Evolutionary conservation across 2,329 filamentous ascomycete genomes (phyloP).

Genomic region (Fusarium sp.): DNA sequence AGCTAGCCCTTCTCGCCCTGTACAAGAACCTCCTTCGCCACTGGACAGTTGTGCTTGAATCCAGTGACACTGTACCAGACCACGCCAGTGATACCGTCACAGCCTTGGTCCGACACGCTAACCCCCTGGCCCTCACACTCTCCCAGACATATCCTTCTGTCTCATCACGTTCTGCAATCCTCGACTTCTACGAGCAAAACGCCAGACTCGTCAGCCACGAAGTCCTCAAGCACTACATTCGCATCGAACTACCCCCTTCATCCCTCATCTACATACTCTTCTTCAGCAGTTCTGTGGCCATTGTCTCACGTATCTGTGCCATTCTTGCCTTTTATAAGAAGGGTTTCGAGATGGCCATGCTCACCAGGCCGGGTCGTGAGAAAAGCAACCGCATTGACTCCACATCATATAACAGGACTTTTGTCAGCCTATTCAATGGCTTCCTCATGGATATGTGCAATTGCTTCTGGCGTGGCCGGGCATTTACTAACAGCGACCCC

Average conservation of each 20-base stretch:
- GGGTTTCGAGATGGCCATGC: constrained; percentile 75
- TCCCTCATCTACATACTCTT: constrained; percentile 77
- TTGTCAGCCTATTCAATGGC: constrained; percentile 80
- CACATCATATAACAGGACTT: constrained; percentile 65
- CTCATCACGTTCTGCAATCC: constrained; percentile 65
- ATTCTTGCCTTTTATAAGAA: constrained; percentile 79
- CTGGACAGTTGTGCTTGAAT: constrained; percentile 63
- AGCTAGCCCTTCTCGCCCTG: constrained; percentile 70
- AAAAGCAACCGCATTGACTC: constrained; percentile 48
- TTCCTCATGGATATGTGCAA: constrained; percentile 91
- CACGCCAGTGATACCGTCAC: constrained; percentile 55
- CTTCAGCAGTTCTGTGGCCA: constrained; percentile 72
- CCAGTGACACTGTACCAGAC: constrained; percentile 51
- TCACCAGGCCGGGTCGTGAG: constrained; percentile 51
- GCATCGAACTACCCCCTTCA: constrained; percentile 75
- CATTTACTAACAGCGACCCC: constrained; percentile 73
- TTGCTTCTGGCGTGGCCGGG: constrained; percentile 80
- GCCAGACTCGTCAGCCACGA: constrained; percentile 66
- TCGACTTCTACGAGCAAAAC: constrained; percentile 77
- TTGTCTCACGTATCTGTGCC: constrained; percentile 75
- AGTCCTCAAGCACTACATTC: constrained; percentile 64
- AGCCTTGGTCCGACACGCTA: constrained; percentile 61
- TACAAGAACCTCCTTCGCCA: constrained; percentile 75
- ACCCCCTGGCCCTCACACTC: constrained; percentile 68
- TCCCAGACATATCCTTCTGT: constrained; percentile 63